These are phyloP conservation scores for Mycena citricolor DNA, from an alignment of 1,284 basidiomycete species.

Conservation along the genomic window DNA sequence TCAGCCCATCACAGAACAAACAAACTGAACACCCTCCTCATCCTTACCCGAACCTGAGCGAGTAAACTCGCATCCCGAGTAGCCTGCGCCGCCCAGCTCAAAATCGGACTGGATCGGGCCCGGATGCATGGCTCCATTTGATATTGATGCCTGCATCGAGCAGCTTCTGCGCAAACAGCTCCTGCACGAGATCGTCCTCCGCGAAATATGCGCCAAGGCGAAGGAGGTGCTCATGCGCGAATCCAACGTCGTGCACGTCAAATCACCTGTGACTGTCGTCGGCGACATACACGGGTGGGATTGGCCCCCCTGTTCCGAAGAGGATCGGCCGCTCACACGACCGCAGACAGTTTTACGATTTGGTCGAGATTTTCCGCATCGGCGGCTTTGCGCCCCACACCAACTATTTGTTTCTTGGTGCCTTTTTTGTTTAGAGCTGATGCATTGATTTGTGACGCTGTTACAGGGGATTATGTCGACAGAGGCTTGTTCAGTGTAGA, in stretches of 20 bases:
- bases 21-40: too few relatives aligned
- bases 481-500: conserved; percentile 97
- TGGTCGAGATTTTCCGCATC: conserved; percentile 98
- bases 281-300: conserved; percentile 96
- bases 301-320: conserved; percentile 30
- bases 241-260: conserved; percentile 97
- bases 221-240: conserved; percentile 99
- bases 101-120: too few relatives aligned
- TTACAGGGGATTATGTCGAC: conserved; percentile 97
- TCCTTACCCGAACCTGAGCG: too few relatives aligned
- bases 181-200: conserved; percentile 86
- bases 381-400: conserved; percentile 96
- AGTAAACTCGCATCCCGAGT: too few relatives aligned
- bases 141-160: conserved; percentile 93
- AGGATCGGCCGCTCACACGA: too few relatives aligned
- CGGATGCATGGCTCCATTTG: conserved; percentile 93
- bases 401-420: conserved; percentile 96
- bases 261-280: conserved; percentile 97
- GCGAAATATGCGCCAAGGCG: conserved; percentile 98
- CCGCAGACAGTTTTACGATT: conserved; percentile 96
- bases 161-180: conserved; percentile 90
- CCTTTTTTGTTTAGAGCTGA: conserved; percentile 15
- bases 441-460: too few relatives aligned
- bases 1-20: too few relatives aligned
- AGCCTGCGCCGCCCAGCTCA: too few relatives aligned